A percentile compares a stretch with the other conserved stretches of the same genome.
Evolutionary conservation across 768 basidiomycete species (phyloP).

Genomic region (Rossbeevera mucosa): DNA sequence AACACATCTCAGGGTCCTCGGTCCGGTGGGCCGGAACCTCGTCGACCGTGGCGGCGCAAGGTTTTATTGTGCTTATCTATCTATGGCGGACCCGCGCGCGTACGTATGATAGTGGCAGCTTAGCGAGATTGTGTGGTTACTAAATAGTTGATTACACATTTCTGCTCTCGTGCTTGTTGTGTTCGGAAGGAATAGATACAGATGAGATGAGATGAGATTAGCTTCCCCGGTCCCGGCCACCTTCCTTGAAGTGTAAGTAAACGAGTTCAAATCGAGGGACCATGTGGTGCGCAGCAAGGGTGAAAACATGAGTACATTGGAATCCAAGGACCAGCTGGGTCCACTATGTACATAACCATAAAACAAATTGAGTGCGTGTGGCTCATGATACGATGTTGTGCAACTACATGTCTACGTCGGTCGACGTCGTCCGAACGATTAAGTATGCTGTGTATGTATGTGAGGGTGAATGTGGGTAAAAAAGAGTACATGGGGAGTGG

Average conservation of each 20-base stretch:
- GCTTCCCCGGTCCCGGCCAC: not conserved
- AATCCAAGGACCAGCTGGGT: not conserved
- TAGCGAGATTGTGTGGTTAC: not conserved
- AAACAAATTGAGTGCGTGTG: not conserved
- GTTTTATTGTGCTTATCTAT: not conserved
- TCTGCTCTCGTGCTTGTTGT: too few species aligned
- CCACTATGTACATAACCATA: not conserved
- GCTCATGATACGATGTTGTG: not conserved
- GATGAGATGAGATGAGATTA: not conserved
- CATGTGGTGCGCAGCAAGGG: not conserved
- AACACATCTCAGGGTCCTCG: not conserved
- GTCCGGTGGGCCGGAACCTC: not conserved
- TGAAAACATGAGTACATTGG: not conserved
- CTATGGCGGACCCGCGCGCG: too few species aligned
- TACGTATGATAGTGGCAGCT: too few species aligned
- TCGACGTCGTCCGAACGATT: not conserved
- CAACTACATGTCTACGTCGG: not conserved
- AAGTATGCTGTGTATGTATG: not conserved
- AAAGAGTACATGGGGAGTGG: not conserved
- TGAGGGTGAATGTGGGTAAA: not conserved
- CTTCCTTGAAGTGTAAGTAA: not conserved
- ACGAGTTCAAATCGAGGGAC: not conserved
- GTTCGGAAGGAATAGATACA: not conserved
- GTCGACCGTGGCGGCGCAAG: not conserved
- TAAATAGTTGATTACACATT: too few species aligned